A percentile compares a stretch with the other conserved stretches of the same genome.
Evolutionary conservation across 73 alveolate species (phyloP).

Genomic region (Tetrahymena elliotti): DNA sequence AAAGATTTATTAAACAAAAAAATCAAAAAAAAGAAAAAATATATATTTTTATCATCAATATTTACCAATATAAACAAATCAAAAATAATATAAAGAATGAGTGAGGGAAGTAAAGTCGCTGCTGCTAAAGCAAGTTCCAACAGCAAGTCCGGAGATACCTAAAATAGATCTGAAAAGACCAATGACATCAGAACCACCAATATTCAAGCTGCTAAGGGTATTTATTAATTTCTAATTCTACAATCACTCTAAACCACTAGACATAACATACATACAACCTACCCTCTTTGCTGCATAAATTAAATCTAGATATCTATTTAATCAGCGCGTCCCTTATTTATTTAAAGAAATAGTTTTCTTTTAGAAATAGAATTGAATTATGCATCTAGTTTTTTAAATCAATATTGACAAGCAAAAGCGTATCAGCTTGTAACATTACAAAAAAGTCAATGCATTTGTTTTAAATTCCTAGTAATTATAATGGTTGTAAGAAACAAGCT

Average conservation of each 20-base stretch:
- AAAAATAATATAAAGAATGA: background rate
- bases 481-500: background rate
- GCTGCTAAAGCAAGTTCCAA: background rate
- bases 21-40: background rate
- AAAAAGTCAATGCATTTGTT: background rate
- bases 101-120: background rate
- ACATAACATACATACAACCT: background rate
- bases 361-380: background rate
- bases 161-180: constrained; percentile 35
- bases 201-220: constrained; percentile 45
- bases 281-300: background rate
- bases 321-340: background rate
- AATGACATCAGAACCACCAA: constrained; percentile 36
- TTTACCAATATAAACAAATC: background rate
- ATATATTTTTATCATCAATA: background rate
- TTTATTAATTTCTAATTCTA: background rate
- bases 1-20: background rate
- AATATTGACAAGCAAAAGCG: background rate
- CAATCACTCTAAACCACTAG: background rate
- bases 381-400: background rate
- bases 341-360: background rate
- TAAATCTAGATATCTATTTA: background rate
- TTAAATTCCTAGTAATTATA: background rate
- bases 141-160: background rate
- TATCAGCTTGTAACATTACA: background rate